These are phyloP conservation scores for Trypanosoma melophagium DNA, from an alignment of 208 protist species.

Conservation along the genomic window DNA sequence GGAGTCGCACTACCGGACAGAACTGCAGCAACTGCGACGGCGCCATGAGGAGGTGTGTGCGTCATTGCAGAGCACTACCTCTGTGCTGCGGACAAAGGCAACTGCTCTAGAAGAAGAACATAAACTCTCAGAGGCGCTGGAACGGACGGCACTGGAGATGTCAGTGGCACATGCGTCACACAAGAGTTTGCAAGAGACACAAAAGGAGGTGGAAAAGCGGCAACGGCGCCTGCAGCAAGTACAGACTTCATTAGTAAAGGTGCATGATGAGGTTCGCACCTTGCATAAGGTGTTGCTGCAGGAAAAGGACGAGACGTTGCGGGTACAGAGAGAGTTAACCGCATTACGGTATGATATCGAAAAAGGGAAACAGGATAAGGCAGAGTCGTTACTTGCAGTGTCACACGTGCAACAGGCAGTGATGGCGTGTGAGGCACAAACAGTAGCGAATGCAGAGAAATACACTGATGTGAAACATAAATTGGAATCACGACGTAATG, in stretches of 20 bases:
- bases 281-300: slow-evolving; percentile 33
- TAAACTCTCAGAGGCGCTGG: not conserved
- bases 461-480: slow-evolving; percentile 7
- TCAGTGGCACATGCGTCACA: slow-evolving; percentile 27
- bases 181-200: slow-evolving; percentile 37
- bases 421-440: slow-evolving; percentile 35
- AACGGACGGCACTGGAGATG: slow-evolving; percentile 5
- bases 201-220: slow-evolving; percentile 35
- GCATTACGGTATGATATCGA: slow-evolving; percentile 35
- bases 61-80: not conserved
- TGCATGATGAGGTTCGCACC: slow-evolving; percentile 33
- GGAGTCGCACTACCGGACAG: slow-evolving; percentile 11
- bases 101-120: slow-evolving; percentile 6
- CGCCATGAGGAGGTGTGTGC: slow-evolving; percentile 28
- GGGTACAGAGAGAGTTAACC: slow-evolving; percentile 37
- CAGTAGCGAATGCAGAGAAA: slow-evolving; percentile 35
- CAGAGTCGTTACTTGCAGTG: slow-evolving; percentile 40
- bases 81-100: not conserved
- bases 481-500: not conserved
- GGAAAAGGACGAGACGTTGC: slow-evolving; percentile 34
- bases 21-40: slow-evolving; percentile 13
- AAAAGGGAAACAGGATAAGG: slow-evolving; percentile 41
- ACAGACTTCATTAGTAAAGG: slow-evolving; percentile 37
- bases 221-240: slow-evolving; percentile 38
- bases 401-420: slow-evolving; percentile 38